These are phyloP conservation scores for Setaria italica DNA, from an alignment of 202 grass and related monocot species.

Conservation along the genomic window DNA sequence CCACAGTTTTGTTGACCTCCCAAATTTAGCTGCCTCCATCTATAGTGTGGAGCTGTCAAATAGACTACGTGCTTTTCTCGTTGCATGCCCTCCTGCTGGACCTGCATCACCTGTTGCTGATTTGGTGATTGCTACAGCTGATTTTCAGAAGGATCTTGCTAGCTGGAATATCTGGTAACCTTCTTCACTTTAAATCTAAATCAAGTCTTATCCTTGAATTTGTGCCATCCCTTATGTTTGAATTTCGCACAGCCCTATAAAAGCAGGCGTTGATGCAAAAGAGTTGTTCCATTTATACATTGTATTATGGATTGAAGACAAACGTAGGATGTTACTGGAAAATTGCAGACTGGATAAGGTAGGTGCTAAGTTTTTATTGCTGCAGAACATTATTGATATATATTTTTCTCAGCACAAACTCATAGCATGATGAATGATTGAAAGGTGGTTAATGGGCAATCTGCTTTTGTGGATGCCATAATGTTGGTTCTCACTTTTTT, in stretches of 20 bases:
- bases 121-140: conserved; percentile 89
- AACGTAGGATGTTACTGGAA: conserved; percentile 80
- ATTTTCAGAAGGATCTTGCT: conserved; percentile 94
- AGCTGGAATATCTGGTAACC: conserved; percentile 96
- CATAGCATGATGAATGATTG: conserved; percentile 16
- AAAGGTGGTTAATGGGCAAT: conserved; percentile 5
- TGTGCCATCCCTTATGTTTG: conserved; percentile 21
- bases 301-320: conserved; percentile 98
- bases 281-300: conserved; percentile 98
- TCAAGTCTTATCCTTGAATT: conserved; percentile 20
- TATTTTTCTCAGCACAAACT: conserved; percentile 18
- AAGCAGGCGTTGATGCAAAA: conserved; percentile 95
- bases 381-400: conserved; percentile 22
- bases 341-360: conserved; percentile 96
- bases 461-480: background rate
- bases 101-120: conserved; percentile 87
- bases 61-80: conserved; percentile 85
- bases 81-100: conserved; percentile 85
- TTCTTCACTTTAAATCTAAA: conserved; percentile 21
- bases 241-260: conserved; percentile 66
- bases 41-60: conserved; percentile 85
- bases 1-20: conserved; percentile 87
- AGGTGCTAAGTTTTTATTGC: conserved; percentile 18
- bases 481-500: background rate
- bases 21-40: conserved; percentile 84